These are phyloP conservation scores for Onygenales sp. DNA, from an alignment of 2,329 filamentous ascomycete species.

Conservation along the genomic window DNA sequence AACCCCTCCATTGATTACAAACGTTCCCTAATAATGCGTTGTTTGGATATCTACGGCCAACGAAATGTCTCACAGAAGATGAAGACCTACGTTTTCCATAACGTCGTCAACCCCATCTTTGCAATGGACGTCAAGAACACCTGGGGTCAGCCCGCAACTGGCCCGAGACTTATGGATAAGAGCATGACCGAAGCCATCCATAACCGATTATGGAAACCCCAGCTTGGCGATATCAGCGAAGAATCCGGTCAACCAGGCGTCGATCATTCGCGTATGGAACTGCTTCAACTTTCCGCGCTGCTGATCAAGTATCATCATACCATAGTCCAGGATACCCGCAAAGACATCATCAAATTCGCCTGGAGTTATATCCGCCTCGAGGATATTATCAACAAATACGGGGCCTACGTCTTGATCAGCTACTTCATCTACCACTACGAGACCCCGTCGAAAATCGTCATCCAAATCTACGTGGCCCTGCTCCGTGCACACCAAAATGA, in stretches of 20 bases:
- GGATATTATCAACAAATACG: slow-evolving; percentile 98
- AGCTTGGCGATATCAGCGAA: slow-evolving; percentile 70
- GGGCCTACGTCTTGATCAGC: slow-evolving; percentile 89
- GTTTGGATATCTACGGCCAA: slow-evolving; percentile 76
- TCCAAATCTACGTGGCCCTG: slow-evolving; percentile 86
- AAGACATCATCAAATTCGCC: slow-evolving; percentile 97
- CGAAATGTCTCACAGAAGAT: slow-evolving; percentile 74
- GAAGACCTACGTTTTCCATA: slow-evolving; percentile 84
- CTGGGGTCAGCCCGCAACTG: slow-evolving; percentile 51
- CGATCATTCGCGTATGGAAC: slow-evolving; percentile 91
- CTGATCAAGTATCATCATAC: slow-evolving; percentile 89
- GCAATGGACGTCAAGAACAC: slow-evolving; percentile 91
- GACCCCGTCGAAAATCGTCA: slow-evolving; percentile 89
- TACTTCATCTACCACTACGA: slow-evolving; percentile 98
- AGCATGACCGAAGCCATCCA: slow-evolving; percentile 83
- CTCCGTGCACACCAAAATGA: slow-evolving; percentile 92
- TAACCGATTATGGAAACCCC: slow-evolving; percentile 86
- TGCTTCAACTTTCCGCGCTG: slow-evolving; percentile 88
- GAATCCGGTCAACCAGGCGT: slow-evolving; percentile 78
- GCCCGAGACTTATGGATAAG: slow-evolving; percentile 71
- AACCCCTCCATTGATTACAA: slow-evolving; percentile 80
- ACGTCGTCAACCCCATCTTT: slow-evolving; percentile 90
- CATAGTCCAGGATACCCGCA: slow-evolving; percentile 80
- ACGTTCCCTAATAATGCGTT: slow-evolving; percentile 70
- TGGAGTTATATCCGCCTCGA: slow-evolving; percentile 99